Base-by-base conservation (phyloP, 2,329 filamentous ascomycete genomes). In the Calycina herbarum region DNA sequence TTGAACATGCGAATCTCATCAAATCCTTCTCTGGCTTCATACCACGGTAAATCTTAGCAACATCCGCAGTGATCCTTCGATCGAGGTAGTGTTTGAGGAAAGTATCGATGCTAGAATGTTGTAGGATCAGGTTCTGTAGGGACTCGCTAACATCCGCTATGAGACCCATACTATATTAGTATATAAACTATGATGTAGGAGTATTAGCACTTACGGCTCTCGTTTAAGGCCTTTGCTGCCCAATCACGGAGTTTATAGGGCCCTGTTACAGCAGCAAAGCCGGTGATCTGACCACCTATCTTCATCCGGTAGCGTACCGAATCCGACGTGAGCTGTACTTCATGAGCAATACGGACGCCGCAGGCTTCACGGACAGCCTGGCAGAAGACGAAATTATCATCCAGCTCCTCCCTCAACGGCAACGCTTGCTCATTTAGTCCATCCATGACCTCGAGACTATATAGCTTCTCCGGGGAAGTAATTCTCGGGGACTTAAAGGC, bases 221-320 rank as follows among this genome's bases (percentile, higher is more conserved):
- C 64, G 65, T 79, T 78, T 58, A 80, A 78, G 4, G 71, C 75
- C 65, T 79, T 79, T n/a, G n/a, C n/a, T n/a, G 29, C 29, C 29
- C 29, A 2, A 31, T 31, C 29, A 5, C 29, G 29, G 29, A 79
- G 74, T 31, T 57, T 66, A 66, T 80, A 79, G 13, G 70, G 75
- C 69, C 73, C 73, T 6, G 73, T 73, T 57, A 78, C 69, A 61
- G 77, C 66, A 11, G 62, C 62, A 69, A 78, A 77, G 48, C 73
- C 70, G 2, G 71, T 79, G 38, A 79, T 75, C 66, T 77, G 24
- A 51, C 74, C 71, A 8, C 72, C 71, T 61, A 67, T 68, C 65
- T 70, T 68, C 64, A 78, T 77, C 68, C 68, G 67, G 29, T 67
- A 74, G 40, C 71, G 40, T 13, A 78, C 59, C 40, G 63, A 74